These are phyloP conservation scores for Digitaria exilis DNA, from an alignment of 202 grass and related monocot genomes.

Conservation along the genomic window DNA sequence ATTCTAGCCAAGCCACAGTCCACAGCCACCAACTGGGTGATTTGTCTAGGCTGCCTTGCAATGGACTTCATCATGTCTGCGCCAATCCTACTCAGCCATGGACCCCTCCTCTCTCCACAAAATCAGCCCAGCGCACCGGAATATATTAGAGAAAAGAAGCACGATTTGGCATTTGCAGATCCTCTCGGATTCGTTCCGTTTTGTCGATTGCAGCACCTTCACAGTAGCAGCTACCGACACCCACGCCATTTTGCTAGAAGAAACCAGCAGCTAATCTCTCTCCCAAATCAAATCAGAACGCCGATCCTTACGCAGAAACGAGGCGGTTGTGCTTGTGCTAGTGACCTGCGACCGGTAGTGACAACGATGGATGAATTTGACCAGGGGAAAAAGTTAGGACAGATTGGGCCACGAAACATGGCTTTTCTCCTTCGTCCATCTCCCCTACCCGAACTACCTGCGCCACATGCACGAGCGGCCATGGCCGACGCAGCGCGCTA, in stretches of 20 bases:
- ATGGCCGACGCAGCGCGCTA: background rate
- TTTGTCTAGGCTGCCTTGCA: conserved; percentile 25
- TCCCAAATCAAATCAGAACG: conserved; percentile 22
- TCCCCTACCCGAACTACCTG: conserved; percentile 7
- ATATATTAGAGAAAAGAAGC: conserved; percentile 12
- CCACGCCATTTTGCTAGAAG: conserved; percentile 5
- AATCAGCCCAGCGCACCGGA: conserved; percentile 14
- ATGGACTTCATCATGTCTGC: conserved; percentile 27
- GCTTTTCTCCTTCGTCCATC: background rate
- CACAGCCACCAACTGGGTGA: conserved; percentile 47
- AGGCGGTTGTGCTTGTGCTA: background rate
- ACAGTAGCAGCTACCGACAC: conserved; percentile 19
- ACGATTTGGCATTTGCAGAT: conserved; percentile 29
- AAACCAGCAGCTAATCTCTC: conserved; percentile 19
- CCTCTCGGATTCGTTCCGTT: conserved; percentile 41
- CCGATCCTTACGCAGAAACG: conserved; percentile 24
- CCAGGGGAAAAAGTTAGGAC: conserved; percentile 44
- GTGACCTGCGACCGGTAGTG: conserved; percentile 26
- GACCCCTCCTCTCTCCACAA: conserved; percentile 22
- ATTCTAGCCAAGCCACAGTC: conserved; percentile 39
- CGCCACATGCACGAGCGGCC: conserved; percentile 32
- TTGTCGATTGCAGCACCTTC: conserved; percentile 39
- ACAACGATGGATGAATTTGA: conserved; percentile 34
- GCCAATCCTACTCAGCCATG: conserved; percentile 42
- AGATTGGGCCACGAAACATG: conserved; percentile 47